A percentile compares a stretch with the other conserved stretches of the same genome.
These are phyloP conservation scores for Nymphaea thermarum DNA, from an alignment of 164 flowering plant genomes.

Conservation along the genomic window DNA sequence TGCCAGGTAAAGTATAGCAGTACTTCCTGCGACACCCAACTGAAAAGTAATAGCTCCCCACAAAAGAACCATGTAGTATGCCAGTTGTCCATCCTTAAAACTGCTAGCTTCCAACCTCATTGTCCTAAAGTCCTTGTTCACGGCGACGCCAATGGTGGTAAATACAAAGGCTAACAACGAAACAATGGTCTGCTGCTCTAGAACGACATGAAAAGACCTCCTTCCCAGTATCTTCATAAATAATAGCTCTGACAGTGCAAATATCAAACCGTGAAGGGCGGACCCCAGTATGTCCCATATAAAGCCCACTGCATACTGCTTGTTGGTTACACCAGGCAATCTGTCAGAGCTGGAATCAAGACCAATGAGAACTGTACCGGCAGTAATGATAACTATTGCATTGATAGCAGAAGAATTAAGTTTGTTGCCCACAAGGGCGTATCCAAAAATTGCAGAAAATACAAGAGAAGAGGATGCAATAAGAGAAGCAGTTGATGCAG, in stretches of 20 bases:
- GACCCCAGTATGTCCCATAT: slow-evolving; percentile 78
- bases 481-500: slow-evolving; percentile 87
- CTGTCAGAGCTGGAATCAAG: slow-evolving; percentile 79
- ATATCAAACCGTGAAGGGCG: slow-evolving; percentile 87
- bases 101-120: slow-evolving; percentile 53
- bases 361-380: slow-evolving; percentile 68
- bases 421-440: slow-evolving; percentile 54
- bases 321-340: slow-evolving; percentile 29
- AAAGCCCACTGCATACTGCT: slow-evolving; percentile 60
- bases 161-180: slow-evolving; percentile 61
- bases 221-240: slow-evolving; percentile 62
- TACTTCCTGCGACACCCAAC: slow-evolving; percentile 65
- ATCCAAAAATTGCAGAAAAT: slow-evolving; percentile 73
- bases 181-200: slow-evolving; percentile 94
- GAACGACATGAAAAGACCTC: slow-evolving; percentile 76
- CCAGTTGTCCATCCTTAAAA: slow-evolving; percentile 46
- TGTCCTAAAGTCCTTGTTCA: slow-evolving; percentile 41
- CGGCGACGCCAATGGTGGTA: slow-evolving; percentile 59
- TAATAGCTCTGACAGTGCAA: slow-evolving; percentile 79
- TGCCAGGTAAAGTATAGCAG: slow-evolving; percentile 60
- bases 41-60: slow-evolving; percentile 82
- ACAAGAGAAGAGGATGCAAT: slow-evolving; percentile 68
- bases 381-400: slow-evolving; percentile 62
- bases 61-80: slow-evolving; percentile 53
- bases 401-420: slow-evolving; percentile 48